phyloP scores from a whole-genome alignment of 2,329 filamentous ascomycete species.

The Taxawa tesnikishii region DNA sequence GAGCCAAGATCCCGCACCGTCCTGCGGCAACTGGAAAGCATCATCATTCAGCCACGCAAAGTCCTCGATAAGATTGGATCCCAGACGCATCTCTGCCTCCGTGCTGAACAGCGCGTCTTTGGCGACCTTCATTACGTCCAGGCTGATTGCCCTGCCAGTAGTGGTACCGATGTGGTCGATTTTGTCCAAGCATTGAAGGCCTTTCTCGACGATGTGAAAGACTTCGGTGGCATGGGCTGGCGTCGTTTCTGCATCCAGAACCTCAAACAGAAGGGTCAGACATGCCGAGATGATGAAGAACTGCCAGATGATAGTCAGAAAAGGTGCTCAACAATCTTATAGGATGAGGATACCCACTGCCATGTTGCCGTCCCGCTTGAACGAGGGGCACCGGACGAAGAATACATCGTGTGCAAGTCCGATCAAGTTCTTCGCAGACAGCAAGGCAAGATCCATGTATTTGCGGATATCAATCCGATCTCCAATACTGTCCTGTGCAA shows the following conservation, averaged over 20 bases:
- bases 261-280: constrained; percentile 4
- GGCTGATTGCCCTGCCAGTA: constrained; percentile 4
- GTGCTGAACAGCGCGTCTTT: constrained; percentile 5
- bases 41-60: constrained; percentile 5
- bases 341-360: not conserved
- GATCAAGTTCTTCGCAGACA: constrained; percentile 2
- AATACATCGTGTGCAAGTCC: constrained; percentile 2
- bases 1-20: constrained; percentile 4
- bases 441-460: constrained; percentile 2
- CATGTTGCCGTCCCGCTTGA: constrained; percentile 5
- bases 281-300: constrained; percentile 6
- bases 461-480: constrained; percentile 4
- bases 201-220: constrained; percentile 3
- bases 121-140: constrained; percentile 8
- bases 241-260: constrained; percentile 5
- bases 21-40: constrained; percentile 1
- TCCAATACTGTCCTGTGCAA: constrained; percentile 6
- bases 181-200: constrained; percentile 1
- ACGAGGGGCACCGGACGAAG: constrained; percentile 3
- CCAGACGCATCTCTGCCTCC: constrained; percentile 1
- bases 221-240: constrained; percentile 4
- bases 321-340: no score
- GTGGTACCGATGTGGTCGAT: constrained; percentile 6
- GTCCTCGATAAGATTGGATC: constrained; percentile 1
- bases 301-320: no score